Base-by-base conservation (phyloP, 495 filamentous ascomycete species). In the Talaromyces proteolyticus region DNA sequence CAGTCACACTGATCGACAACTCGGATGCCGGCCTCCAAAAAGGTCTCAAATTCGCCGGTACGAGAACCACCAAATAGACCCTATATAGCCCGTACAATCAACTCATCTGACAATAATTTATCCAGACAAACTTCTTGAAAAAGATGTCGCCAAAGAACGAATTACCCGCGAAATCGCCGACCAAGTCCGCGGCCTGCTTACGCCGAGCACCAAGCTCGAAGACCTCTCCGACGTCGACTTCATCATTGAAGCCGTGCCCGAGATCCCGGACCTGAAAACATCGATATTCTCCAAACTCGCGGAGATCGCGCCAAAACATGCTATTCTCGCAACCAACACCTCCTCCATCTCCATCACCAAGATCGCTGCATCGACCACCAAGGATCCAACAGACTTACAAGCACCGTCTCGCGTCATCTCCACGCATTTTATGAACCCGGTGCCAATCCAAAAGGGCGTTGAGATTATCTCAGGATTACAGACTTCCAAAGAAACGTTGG, bases 401-500 rank as follows among this genome's bases (percentile, higher is more conserved):
- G 87, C 86, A 23, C 82, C 89, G 42, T 90, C 89, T 22, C 84
- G 94, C 37, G 93, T 99, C 1, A 81, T 99, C 43, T 87, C 88
- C 45, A 97, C 94, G 42, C 93, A 99, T 67, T 99, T 99, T 71
- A 99, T 99, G 93, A 99, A 99, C 74, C 93, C 93, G 0, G 93
- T 99, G 0, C 94, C 93, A 1, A 69, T 99, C 3, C 94, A 96
- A 62, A 96, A 95, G 68, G 93, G 93, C 42, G 93, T 99, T 5
- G 93, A 99, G 72, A 95, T 99, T 51, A 97, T 99, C 58, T 79
- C 84, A 19, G 94, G 89, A 18, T 73, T 99, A 38, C 93, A 99
- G 64, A 99, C 93, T 6, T 92, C 88, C 12, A 60, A 80, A 53
- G 76, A 79, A 39, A 97, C 94, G 0, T 67, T 95, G 22, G 85